Conservation (phyloP, 768 basidiomycete species). For the Cystobasidium ongulense region DNA sequence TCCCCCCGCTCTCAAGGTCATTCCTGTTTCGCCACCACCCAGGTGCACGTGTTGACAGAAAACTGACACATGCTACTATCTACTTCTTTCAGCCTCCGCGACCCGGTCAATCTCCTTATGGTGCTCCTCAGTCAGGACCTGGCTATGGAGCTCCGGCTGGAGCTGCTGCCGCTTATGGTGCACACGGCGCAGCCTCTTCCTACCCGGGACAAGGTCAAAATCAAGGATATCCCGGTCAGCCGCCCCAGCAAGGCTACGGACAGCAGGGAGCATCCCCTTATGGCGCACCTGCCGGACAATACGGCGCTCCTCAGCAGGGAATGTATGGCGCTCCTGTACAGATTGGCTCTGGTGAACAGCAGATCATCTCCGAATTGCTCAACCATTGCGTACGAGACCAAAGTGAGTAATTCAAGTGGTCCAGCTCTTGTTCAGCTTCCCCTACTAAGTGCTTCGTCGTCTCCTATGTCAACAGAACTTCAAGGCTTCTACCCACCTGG, state of each 20-base stretch:
- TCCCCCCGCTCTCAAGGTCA: too few relatives aligned
- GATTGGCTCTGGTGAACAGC: not conserved
- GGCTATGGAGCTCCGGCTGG: too few relatives aligned
- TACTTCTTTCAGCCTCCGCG: too few relatives aligned
- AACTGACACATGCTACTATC: too few relatives aligned
- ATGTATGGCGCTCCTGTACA: slow-evolving; percentile 4
- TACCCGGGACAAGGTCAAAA: not conserved
- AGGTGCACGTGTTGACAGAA: too few relatives aligned
- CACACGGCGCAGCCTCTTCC: not conserved
- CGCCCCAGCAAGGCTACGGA: slow-evolving; percentile 9
- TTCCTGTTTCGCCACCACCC: too few relatives aligned
- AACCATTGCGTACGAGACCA: slow-evolving; percentile 41
- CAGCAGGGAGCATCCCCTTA: not conserved
- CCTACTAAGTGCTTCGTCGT: not conserved
- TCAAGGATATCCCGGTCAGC: slow-evolving; percentile 27
- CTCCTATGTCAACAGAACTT: slow-evolving; percentile 43
- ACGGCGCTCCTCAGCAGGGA: not conserved
- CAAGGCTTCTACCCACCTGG: slow-evolving; percentile 48
- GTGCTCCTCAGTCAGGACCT: too few relatives aligned
- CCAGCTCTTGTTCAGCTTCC: not conserved
- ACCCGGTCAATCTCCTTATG: too few relatives aligned
- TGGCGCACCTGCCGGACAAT: too few relatives aligned
- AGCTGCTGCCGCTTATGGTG: too few relatives aligned
- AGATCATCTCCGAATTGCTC: slow-evolving; percentile 15
- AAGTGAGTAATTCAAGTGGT: slow-evolving; percentile 31